These are phyloP conservation scores for Coriaria nepalensis DNA, from an alignment of 306 rosid genomes.

Conservation along the genomic window DNA sequence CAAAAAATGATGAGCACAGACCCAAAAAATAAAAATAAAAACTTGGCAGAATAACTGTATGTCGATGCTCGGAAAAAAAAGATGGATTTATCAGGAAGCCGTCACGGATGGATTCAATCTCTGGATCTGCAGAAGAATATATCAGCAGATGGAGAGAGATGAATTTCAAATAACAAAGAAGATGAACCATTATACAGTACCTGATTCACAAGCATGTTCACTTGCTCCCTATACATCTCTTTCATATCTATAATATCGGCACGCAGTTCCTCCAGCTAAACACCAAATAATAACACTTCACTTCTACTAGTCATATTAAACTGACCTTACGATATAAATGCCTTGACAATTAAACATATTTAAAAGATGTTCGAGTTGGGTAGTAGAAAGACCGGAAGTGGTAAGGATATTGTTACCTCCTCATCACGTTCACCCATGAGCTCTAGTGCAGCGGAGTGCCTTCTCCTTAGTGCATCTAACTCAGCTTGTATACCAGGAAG, in stretches of 20 bases:
- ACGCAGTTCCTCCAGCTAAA: constrained; percentile 96
- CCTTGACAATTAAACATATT: too few relatives aligned
- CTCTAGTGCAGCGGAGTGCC: constrained; percentile 97
- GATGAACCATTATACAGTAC: constrained; percentile 20
- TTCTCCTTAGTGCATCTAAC: constrained; percentile 85
- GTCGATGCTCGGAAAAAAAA: too few relatives aligned
- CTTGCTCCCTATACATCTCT: constrained; percentile 99
- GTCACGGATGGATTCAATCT: constrained; percentile 17
- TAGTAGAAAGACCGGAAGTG: constrained; percentile 1
- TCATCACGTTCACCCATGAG: constrained; percentile 99
- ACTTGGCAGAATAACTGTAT: too few relatives aligned
- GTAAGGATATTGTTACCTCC: constrained; percentile 46
- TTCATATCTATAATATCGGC: constrained; percentile 96
- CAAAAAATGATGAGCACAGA: too few relatives aligned
- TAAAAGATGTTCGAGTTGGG: too few relatives aligned
- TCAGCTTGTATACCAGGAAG: constrained; percentile 87
- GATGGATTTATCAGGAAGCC: constrained; percentile 4
- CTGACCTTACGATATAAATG: too few relatives aligned
- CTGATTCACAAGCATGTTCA: constrained; percentile 89
- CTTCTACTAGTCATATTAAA: too few relatives aligned
- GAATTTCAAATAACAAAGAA: background rate
- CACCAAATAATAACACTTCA: constrained; percentile 8
- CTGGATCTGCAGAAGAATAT: constrained; percentile 23
- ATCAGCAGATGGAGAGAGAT: background rate
- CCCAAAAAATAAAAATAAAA: too few relatives aligned